These are phyloP conservation scores for Brassica incana DNA, from an alignment of 345 rosid genomes.

Conservation along the genomic window DNA sequence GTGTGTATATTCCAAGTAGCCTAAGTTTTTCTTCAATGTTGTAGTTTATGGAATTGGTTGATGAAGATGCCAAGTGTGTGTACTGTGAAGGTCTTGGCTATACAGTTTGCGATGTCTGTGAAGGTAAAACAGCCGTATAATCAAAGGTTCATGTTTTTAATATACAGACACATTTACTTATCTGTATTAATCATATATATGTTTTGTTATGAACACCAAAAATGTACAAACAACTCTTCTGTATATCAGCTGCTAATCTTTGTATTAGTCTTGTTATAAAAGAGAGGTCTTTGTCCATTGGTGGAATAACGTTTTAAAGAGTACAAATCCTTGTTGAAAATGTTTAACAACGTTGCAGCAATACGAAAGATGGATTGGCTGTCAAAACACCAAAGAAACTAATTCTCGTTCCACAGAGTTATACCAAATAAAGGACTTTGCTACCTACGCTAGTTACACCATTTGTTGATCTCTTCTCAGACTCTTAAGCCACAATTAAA, in stretches of 20 bases:
- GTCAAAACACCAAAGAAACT: not conserved
- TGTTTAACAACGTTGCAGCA: not conserved
- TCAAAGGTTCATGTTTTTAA: slow-evolving; percentile 3
- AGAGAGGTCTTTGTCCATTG: not conserved
- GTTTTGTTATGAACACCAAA: slow-evolving; percentile 5
- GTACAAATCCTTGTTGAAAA: not conserved
- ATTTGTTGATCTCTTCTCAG: slow-evolving; percentile 4
- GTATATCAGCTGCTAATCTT: not conserved
- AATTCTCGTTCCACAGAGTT: not conserved
- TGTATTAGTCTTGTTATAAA: not conserved
- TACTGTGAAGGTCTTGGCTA: slow-evolving; percentile 83
- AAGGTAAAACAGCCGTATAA: slow-evolving; percentile 49
- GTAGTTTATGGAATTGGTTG: slow-evolving; percentile 92
- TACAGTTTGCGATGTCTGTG: slow-evolving; percentile 66
- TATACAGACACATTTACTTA: slow-evolving; percentile 6
- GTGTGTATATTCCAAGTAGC: not conserved
- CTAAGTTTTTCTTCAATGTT: slow-evolving; percentile 29
- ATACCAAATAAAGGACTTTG: not conserved
- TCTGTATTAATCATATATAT: not conserved
- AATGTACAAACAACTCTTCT: slow-evolving; percentile 14
- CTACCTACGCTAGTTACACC: slow-evolving; percentile 25
- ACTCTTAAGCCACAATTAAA: not conserved
- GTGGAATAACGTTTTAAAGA: not conserved
- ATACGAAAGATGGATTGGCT: no score
- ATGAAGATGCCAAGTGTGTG: slow-evolving; percentile 66